phyloP scores from a whole-genome alignment of 2,329 filamentous ascomycete species.

The Trichoderma asperellum region DNA sequence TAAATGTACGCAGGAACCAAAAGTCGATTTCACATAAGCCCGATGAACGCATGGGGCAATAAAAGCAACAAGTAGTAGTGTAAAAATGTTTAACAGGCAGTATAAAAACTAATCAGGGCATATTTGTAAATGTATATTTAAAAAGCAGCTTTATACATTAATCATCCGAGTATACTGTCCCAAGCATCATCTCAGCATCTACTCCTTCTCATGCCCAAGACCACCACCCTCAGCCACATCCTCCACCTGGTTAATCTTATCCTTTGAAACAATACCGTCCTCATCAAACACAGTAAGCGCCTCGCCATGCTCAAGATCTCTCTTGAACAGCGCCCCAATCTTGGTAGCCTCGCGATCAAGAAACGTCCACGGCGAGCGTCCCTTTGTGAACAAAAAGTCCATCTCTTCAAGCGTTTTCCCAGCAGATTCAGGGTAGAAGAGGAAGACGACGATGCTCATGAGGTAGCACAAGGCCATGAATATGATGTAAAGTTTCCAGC shows the following conservation, averaged over 20 bases:
- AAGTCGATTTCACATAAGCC: too few relatives aligned
- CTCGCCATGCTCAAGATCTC: constrained; percentile 25
- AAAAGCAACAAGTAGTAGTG: too few relatives aligned
- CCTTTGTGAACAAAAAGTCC: constrained; percentile 28
- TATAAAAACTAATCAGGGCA: too few relatives aligned
- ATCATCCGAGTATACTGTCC: too few relatives aligned
- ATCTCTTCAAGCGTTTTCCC: constrained; percentile 28
- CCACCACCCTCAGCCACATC: neutral
- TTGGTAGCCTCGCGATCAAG: constrained; percentile 25
- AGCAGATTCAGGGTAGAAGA: constrained; percentile 29
- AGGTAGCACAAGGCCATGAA: constrained; percentile 29
- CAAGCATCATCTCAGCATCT: neutral
- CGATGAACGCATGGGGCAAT: too few relatives aligned
- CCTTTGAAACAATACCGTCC: constrained; percentile 13
- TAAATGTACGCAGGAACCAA: too few relatives aligned
- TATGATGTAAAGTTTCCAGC: constrained; percentile 30
- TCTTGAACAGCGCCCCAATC: constrained; percentile 20
- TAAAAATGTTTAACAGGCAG: too few relatives aligned
- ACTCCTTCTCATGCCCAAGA: constrained; percentile 11
- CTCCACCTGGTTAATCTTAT: constrained; percentile 18
- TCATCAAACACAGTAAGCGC: constrained; percentile 28
- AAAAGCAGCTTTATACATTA: too few relatives aligned
- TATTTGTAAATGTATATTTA: too few relatives aligned
- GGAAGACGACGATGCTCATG: constrained; percentile 29
- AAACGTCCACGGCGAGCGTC: constrained; percentile 4